A percentile compares a stretch with the other conserved stretches of the same genome.
phyloP scores from a whole-genome alignment of 2,329 filamentous ascomycete genomes.

The Penicillium sp. region DNA sequence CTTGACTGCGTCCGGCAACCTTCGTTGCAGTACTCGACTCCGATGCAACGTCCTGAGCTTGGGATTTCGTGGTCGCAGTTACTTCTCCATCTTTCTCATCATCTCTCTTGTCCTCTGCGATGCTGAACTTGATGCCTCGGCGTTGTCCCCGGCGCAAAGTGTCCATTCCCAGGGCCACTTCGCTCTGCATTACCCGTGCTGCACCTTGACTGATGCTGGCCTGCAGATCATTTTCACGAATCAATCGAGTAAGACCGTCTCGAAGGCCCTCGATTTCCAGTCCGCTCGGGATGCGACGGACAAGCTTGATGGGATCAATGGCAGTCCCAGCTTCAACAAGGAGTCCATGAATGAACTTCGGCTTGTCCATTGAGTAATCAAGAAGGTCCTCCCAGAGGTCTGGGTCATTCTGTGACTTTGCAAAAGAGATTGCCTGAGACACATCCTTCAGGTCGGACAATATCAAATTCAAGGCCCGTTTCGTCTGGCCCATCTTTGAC shows the following conservation, averaged over 20 bases:
- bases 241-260: slow-evolving; percentile 83
- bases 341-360: slow-evolving; percentile 85
- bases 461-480: slow-evolving; percentile 85
- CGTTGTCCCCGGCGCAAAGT: slow-evolving; percentile 74
- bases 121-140: slow-evolving; percentile 84
- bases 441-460: slow-evolving; percentile 91
- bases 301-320: slow-evolving; percentile 86
- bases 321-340: slow-evolving; percentile 91
- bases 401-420: slow-evolving; percentile 85
- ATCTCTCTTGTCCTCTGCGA: slow-evolving; percentile 44
- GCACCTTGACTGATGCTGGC: slow-evolving; percentile 88
- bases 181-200: slow-evolving; percentile 78
- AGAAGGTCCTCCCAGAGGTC: slow-evolving; percentile 95
- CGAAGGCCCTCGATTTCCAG: slow-evolving; percentile 87
- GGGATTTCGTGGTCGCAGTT: slow-evolving; percentile 14
- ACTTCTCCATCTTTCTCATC: slow-evolving; percentile 11
- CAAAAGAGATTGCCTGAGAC: slow-evolving; percentile 87
- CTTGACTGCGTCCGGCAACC: slow-evolving; percentile 15
- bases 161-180: slow-evolving; percentile 81
- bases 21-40: slow-evolving; percentile 9
- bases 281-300: slow-evolving; percentile 86
- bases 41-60: slow-evolving; percentile 13
- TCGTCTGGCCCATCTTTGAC: slow-evolving; percentile 91
- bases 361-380: slow-evolving; percentile 96
- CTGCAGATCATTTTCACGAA: slow-evolving; percentile 95